These are phyloP conservation scores for Fusarium sublunatum DNA, from an alignment of 2,329 filamentous ascomycete genomes.

Conservation along the genomic window DNA sequence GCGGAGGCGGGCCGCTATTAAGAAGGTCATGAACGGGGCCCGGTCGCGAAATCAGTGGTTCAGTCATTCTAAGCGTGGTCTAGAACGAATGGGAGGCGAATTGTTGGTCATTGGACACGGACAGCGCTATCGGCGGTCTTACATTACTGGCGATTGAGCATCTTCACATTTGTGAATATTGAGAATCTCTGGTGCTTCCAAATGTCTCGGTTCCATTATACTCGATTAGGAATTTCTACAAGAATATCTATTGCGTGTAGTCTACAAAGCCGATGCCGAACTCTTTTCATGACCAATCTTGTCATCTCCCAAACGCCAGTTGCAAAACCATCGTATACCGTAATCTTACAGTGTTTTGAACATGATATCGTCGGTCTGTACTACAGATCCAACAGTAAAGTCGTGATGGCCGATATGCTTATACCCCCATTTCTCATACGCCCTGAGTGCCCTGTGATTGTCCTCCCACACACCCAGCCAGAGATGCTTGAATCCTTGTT, in stretches of 20 bases:
- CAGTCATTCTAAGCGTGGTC: constrained; percentile 16
- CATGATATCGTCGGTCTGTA: constrained; percentile 59
- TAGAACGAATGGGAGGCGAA: neutral
- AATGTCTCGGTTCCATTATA: too few species aligned
- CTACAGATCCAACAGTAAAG: constrained; percentile 55
- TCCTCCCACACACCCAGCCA: constrained; percentile 63
- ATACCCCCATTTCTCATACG: constrained; percentile 58
- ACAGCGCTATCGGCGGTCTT: constrained; percentile 1
- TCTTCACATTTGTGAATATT: too few species aligned
- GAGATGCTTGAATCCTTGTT: constrained; percentile 53
- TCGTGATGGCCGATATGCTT: constrained; percentile 54
- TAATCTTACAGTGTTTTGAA: constrained; percentile 44
- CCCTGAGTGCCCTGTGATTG: constrained; percentile 52
- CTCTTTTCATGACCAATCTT: too few species aligned
- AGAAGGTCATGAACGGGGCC: constrained; percentile 15
- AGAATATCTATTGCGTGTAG: too few species aligned
- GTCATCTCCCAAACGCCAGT: neutral
- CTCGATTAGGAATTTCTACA: too few species aligned
- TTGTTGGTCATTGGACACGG: neutral
- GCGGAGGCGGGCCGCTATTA: constrained; percentile 23
- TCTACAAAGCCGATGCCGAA: too few species aligned
- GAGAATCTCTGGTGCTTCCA: too few species aligned
- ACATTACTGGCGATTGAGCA: too few species aligned
- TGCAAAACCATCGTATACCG: neutral
- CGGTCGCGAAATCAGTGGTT: constrained; percentile 21